Base-by-base conservation (phyloP, 176 grass and related monocot species). In the Oryza australiensis region DNA sequence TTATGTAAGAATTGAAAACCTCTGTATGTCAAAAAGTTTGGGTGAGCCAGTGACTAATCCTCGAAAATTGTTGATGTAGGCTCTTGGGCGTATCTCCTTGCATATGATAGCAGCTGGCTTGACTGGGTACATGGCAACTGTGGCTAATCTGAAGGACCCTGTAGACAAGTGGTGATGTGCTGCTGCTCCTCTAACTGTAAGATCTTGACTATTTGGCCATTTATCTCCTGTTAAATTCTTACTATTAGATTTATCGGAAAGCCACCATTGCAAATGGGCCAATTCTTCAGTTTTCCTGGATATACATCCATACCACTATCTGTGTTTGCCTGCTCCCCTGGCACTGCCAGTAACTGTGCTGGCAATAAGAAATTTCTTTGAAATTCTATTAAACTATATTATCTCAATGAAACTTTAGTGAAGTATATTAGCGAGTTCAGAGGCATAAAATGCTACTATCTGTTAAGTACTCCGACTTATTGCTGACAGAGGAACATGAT, bases 101-200 rank as follows among this genome's bases (percentile, higher is more conserved):
- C 92, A 94, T 80, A 83, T 91, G 16, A 73, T 94, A 38, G 73
- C 89, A 68, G 20, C 68, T 53, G 84, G 89, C 41, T 77, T 94
- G 73, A 94, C 85, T 80, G 92, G 89, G 1, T 94, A 94, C 84
- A 87, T 94, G 89, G 89, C 92, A 72, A 91, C 89, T 63, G 87
- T 87, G 35, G 85, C 92, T 68, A 94, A 94, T 67, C 84, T 94
- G 29, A 94, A 94, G 62, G 70, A 89, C 29, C 59, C 80, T 67
- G 81, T 87, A 48, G 57, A 83, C 23, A 91, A 94, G 59, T 94
- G 92, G 92, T 66, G 85, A 55, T 94, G 92, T 57, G 92, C 86
- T 82, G 87, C 76, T 79, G 87, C 87, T 78, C 89, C 89, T 0
- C 62, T 94, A 40, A 91, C 89, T 0, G 92, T 94, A 82, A 80